A percentile compares a stretch with the other conserved stretches of the same genome.
These are phyloP conservation scores for Copromyces sp. DNA, from an alignment of 495 filamentous ascomycete species.

Conservation along the genomic window DNA sequence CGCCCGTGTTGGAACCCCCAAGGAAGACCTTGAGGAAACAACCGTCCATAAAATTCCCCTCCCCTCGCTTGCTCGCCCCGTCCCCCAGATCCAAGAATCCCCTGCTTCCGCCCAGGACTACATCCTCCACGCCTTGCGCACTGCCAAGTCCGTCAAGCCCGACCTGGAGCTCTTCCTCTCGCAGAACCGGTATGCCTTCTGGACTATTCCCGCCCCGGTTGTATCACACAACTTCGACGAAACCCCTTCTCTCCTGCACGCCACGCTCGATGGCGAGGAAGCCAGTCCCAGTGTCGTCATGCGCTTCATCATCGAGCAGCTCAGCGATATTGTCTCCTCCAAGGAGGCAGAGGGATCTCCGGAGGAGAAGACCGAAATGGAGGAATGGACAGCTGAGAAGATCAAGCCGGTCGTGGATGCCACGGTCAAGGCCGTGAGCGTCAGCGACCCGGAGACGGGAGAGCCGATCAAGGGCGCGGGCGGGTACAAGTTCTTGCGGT, in stretches of 20 bases:
- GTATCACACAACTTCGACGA: neutral
- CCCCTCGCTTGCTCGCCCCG: constrained; percentile 1
- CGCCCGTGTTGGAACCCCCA: neutral
- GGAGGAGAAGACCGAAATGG: neutral
- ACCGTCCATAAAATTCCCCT: neutral
- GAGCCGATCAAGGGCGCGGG: constrained; percentile 19
- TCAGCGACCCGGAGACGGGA: constrained; percentile 27
- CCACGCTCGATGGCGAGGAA: neutral
- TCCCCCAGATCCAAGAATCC: neutral
- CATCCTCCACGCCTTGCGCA: constrained; percentile 10
- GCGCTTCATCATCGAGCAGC: neutral
- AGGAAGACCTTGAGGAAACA: neutral
- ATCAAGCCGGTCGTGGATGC: neutral
- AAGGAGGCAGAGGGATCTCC: neutral
- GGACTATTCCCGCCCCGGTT: constrained; percentile 20
- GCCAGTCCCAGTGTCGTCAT: neutral
- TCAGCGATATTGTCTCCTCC: neutral
- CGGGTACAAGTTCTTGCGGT: constrained; percentile 51
- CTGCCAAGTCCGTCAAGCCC: constrained; percentile 7
- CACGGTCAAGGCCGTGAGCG: neutral
- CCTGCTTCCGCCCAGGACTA: neutral
- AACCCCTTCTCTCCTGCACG: neutral
- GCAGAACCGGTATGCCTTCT: constrained; percentile 57
- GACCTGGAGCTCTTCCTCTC: constrained; percentile 39
- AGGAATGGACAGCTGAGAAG: neutral